Evolutionary conservation across 1,284 basidiomycete genomes (phyloP).

Genomic region (Pascua sp.): DNA sequence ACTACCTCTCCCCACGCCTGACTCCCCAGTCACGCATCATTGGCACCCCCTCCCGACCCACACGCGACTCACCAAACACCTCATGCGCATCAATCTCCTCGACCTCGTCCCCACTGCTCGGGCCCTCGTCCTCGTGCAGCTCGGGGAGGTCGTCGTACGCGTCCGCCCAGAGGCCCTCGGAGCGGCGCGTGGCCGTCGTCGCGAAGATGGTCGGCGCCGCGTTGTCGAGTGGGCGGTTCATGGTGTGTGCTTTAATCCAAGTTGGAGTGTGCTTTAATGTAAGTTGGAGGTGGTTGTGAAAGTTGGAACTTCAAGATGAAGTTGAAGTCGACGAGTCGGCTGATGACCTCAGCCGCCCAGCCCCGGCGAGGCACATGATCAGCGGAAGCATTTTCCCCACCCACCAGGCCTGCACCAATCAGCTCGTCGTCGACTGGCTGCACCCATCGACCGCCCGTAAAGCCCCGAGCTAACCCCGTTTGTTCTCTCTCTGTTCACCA

Average conservation of each 20-base stretch:
- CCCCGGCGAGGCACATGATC: neutral
- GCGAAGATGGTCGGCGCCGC: slow-evolving; percentile 44
- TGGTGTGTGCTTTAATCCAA: slow-evolving; percentile 16
- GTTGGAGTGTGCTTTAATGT: neutral
- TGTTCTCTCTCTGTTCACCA: slow-evolving; percentile 6
- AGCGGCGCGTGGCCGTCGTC: slow-evolving; percentile 19
- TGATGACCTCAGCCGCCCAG: too few species aligned
- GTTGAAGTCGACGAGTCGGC: neutral
- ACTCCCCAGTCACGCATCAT: neutral
- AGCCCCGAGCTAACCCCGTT: slow-evolving; percentile 12
- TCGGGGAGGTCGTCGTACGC: slow-evolving; percentile 3
- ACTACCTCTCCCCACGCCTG: too few species aligned
- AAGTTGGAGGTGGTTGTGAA: neutral
- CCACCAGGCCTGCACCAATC: neutral
- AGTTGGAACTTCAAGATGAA: neutral
- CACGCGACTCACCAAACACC: slow-evolving; percentile 54
- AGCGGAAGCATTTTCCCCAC: neutral
- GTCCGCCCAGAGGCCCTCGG: slow-evolving; percentile 17
- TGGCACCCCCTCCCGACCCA: neutral
- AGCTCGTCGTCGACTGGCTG: neutral
- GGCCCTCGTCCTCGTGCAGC: neutral
- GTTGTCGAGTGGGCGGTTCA: slow-evolving; percentile 44
- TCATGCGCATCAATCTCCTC: slow-evolving; percentile 61
- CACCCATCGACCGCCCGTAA: slow-evolving; percentile 9
- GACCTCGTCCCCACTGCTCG: slow-evolving; percentile 24